phyloP scores from a whole-genome alignment of 1,284 basidiomycete genomes.

The Coniferiporia sulphurascens region DNA sequence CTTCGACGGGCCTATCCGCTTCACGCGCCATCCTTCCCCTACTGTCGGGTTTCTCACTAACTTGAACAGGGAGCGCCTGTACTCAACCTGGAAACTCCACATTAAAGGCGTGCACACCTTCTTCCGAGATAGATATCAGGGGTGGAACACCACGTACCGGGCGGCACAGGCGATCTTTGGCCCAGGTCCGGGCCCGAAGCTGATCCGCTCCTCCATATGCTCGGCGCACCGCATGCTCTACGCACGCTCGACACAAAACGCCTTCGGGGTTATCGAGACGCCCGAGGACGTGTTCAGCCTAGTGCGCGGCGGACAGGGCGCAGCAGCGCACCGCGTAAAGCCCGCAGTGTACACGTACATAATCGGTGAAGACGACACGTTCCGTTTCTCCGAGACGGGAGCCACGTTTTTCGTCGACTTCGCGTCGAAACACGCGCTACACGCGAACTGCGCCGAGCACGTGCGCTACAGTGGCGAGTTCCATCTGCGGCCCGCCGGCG shows the following conservation, averaged over 20 bases:
- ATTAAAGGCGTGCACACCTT: constrained; percentile 54
- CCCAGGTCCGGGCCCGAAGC: constrained; percentile 51
- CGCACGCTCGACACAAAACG: constrained; percentile 57
- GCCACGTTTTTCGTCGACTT: constrained; percentile 79
- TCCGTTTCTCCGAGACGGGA: constrained; percentile 75
- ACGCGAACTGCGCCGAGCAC: constrained; percentile 35
- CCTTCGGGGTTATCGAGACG: constrained; percentile 52
- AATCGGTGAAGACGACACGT: constrained; percentile 61
- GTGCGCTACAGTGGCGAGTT: constrained; percentile 75
- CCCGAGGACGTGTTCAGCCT: constrained; percentile 44
- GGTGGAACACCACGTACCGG: constrained; percentile 61
- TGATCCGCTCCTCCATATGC: constrained; percentile 61
- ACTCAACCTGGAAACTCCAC: constrained; percentile 77
- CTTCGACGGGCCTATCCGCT: constrained; percentile 71
- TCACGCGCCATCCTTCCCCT: constrained; percentile 63
- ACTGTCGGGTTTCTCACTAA: constrained; percentile 59
- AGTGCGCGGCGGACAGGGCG: constrained; percentile 40
- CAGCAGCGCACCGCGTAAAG: constrained; percentile 49
- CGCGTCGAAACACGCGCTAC: constrained; percentile 59
- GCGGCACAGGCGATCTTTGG: constrained; percentile 66
- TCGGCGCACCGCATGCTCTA: constrained; percentile 72
- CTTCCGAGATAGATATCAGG: constrained; percentile 57
- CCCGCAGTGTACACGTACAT: constrained; percentile 77
- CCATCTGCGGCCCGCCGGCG: constrained; percentile 64
- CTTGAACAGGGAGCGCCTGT: constrained; percentile 58